phyloP scores from a whole-genome alignment of 371 early-diverging fungal genomes.

The Mucor mucedo region DNA sequence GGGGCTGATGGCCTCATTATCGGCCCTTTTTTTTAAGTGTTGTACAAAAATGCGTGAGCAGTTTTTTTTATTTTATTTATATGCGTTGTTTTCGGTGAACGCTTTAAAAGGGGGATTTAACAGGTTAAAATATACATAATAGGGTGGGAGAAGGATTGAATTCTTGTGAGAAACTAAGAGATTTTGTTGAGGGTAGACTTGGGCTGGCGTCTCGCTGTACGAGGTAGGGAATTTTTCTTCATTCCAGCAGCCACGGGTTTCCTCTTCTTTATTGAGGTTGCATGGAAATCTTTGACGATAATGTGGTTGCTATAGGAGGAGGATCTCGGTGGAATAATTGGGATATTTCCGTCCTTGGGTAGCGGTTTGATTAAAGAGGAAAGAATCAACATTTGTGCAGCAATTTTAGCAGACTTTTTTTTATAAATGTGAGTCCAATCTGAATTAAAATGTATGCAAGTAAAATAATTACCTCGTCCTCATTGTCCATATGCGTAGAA shows the following conservation, averaged over 20 bases:
- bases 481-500: constrained; percentile 3
- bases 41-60: too few species aligned
- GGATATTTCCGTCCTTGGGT: constrained; percentile 1
- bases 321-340: constrained; percentile 11
- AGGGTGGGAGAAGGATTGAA: too few species aligned
- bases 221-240: constrained; percentile 8
- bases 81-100: neutral
- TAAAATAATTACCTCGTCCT: neutral
- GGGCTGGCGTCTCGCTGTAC: constrained; percentile 3
- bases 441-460: neutral
- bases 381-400: constrained; percentile 10
- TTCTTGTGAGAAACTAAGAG: neutral
- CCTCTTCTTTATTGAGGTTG: constrained; percentile 14
- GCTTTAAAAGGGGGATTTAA: neutral
- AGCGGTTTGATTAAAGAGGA: constrained; percentile 14
- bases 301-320: constrained; percentile 8
- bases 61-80: too few species aligned
- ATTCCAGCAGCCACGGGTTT: constrained; percentile 7
- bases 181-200: neutral
- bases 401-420: constrained; percentile 2
- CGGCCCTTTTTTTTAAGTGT: too few species aligned
- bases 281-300: constrained; percentile 1
- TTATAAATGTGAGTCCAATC: neutral
- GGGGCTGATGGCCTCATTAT: too few species aligned
- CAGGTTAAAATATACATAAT: too few species aligned